Conservation (phyloP, 495 filamentous ascomycete genomes). For the Penicillium silybi region DNA sequence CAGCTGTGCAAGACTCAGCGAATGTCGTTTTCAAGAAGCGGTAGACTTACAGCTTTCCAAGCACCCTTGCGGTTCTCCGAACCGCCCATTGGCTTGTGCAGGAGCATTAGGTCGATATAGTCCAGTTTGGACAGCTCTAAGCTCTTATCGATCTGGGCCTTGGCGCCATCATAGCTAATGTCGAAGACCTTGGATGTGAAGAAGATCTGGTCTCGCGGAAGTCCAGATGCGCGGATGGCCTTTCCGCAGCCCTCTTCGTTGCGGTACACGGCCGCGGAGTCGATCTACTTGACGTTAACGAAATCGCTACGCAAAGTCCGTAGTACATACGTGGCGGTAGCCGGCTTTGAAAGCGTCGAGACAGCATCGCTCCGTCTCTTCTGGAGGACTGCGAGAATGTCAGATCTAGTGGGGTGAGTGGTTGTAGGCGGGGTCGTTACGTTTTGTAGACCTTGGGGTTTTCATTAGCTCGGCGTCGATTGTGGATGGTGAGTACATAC, state of each 20-base stretch:
- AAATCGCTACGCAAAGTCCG: not conserved
- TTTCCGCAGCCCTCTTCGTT: slow-evolving; percentile 59
- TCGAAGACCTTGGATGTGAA: slow-evolving; percentile 67
- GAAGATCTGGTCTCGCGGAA: slow-evolving; percentile 58
- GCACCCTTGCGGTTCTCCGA: slow-evolving; percentile 52
- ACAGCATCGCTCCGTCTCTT: slow-evolving; percentile 7
- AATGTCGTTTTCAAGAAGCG: not conserved
- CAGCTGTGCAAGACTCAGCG: slow-evolving; percentile 23
- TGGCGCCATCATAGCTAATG: slow-evolving; percentile 52
- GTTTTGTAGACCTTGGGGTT: slow-evolving; percentile 63
- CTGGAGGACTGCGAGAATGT: slow-evolving; percentile 5
- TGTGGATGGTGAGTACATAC: slow-evolving; percentile 33
- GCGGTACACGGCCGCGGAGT: slow-evolving; percentile 61
- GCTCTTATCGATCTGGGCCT: slow-evolving; percentile 51
- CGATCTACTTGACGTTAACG: slow-evolving; percentile 32
- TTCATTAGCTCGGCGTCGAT: not conserved
- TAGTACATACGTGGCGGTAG: slow-evolving; percentile 57
- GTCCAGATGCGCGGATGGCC: slow-evolving; percentile 44
- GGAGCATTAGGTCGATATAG: slow-evolving; percentile 63
- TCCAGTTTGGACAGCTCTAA: slow-evolving; percentile 51
- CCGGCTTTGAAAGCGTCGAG: slow-evolving; percentile 58
- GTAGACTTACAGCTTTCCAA: slow-evolving; percentile 49
- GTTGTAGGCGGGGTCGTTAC: slow-evolving; percentile 28
- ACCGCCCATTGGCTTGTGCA: slow-evolving; percentile 65
- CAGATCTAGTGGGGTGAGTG: not conserved